Base-by-base conservation (phyloP, 176 grass and related monocot species). In the Zizania latifolia region DNA sequence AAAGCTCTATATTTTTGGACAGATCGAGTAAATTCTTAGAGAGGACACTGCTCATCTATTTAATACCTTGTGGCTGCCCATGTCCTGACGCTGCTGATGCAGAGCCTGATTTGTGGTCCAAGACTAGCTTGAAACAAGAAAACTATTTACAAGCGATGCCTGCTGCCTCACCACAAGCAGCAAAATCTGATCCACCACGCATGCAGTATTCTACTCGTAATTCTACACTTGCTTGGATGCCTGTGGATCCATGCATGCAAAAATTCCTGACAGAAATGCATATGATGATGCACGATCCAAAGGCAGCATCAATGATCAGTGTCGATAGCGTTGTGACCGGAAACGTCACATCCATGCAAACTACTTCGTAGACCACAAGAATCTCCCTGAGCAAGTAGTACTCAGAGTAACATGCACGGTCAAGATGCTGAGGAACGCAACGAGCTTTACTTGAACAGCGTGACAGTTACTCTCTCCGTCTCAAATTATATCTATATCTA, bases 331-430 rank as follows among this genome's bases (percentile, higher is more conserved):
- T 68, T 29, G 65, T 68, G 12, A 45, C 39, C 16, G 65, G 12
- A 68, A 38, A 28, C 39, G 65, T 68, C 65, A 68, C 24, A 29
- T 68, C 65, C 24, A 45, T 68, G 65, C 65, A 68, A 27, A 13
- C 65, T 19, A 2, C 5, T 68, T 39, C 65, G 28, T 15, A 22
- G 29, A 81, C 55, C 54, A 59, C 13, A 4, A 71, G 55, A 71
- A 80, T 71, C 66, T 71, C 28, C 30, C n/a, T 13, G 8, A 17
- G 5, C 29, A 36, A 10, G 6, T 10, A 17, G 3, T 61, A 27
- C 53, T 45, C n/a, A 0, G 8, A 36, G 19, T 61, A 45, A 7
- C 12, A 26, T 45, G 38, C 55, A 15, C 1, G 15, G 15, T 61
- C 40, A 61, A 62, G 67, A 37, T 50, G 67, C 40, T 19, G 78